These are phyloP conservation scores for Malassezia pachydermatis DNA, from an alignment of 1,284 basidiomycete species.

Conservation along the genomic window DNA sequence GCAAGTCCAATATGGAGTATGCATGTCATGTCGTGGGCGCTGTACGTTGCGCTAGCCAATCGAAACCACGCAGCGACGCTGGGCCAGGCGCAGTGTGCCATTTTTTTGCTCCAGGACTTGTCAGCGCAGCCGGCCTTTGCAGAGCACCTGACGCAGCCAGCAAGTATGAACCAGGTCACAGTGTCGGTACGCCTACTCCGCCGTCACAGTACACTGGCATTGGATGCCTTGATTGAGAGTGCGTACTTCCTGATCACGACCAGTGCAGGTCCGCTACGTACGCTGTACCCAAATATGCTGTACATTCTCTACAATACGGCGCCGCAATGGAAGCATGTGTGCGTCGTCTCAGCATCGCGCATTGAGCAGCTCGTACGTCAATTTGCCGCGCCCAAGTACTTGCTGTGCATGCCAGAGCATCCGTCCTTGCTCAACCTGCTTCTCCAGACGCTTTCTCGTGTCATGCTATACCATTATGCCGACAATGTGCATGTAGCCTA, in stretches of 20 bases:
- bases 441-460: conserved; percentile 79
- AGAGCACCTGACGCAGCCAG: conserved; percentile 37
- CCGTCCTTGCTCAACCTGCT: conserved; percentile 82
- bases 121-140: conserved; percentile 73
- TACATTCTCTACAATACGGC: conserved; percentile 79
- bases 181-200: conserved; percentile 20
- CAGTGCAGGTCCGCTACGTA: conserved; percentile 54
- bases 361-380: conserved; percentile 77
- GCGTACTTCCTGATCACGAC: conserved; percentile 75
- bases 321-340: conserved; percentile 70
- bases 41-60: conserved; percentile 29
- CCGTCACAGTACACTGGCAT: conserved; percentile 20
- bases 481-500: conserved; percentile 82
- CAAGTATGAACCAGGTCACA: conserved; percentile 22
- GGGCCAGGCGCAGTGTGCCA: conserved; percentile 74
- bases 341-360: conserved; percentile 64
- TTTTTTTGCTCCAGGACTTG: conserved; percentile 81
- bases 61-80: conserved; percentile 60
- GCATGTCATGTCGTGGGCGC: conserved; percentile 21
- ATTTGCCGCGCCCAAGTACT: conserved; percentile 75
- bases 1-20: conserved; percentile 24
- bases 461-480: conserved; percentile 54
- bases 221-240: conserved; percentile 53
- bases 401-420: conserved; percentile 85
- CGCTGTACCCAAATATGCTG: conserved; percentile 64